Base-by-base conservation (phyloP, 1,139 yeast genomes). In the Blastobotrys illinoisensis region DNA sequence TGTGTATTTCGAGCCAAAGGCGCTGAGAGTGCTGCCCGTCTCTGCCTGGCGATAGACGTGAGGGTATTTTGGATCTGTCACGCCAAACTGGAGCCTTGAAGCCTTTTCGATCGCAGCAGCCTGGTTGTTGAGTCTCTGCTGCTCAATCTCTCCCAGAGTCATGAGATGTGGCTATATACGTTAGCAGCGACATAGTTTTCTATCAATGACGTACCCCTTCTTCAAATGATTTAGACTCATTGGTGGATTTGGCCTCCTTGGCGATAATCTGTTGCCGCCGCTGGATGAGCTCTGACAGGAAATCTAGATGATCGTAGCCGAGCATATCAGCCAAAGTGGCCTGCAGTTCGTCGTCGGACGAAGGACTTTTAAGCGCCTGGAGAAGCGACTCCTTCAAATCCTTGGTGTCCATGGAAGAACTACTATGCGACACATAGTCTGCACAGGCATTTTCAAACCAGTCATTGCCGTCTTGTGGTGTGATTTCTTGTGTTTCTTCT, bases 271-370 rank as follows among this genome's bases (percentile, higher is more conserved):
- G 55, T 13, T 49, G 46, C 61, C 82, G 79, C 54, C 83, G 74
- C 56, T 81, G 82, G 2, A 91, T 68, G 14, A 93, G 71, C 52
- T 79, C 80, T 1, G 90, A 77, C 9, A 90, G 86, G 52, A 90
- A 70, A 53, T 89, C 96, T 58, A 93, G 79, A 64, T 89, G 86
- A 43, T 89, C 97, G 63, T 83, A 86, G 0, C 99, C 98, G 3
- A 93, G 70, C 9, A 88, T 76, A 65, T 90, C 97, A 59, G 88
- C 83, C 44, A 93, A 71, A 1, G 78, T 68, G 6, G 86, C 81
- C 63, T 87, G 93, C 11, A 85, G 68, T 50, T 82, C 86, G 51
- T 83, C 86, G 53, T 84, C 89, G 43, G 77, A 66, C 6, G 71
- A 66, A 40, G 75, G 71, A 0, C 71, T 63, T 6, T 65, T 57